phyloP scores from a whole-genome alignment of 2,329 filamentous ascomycete species.

The Periglandula ipomoeae region DNA sequence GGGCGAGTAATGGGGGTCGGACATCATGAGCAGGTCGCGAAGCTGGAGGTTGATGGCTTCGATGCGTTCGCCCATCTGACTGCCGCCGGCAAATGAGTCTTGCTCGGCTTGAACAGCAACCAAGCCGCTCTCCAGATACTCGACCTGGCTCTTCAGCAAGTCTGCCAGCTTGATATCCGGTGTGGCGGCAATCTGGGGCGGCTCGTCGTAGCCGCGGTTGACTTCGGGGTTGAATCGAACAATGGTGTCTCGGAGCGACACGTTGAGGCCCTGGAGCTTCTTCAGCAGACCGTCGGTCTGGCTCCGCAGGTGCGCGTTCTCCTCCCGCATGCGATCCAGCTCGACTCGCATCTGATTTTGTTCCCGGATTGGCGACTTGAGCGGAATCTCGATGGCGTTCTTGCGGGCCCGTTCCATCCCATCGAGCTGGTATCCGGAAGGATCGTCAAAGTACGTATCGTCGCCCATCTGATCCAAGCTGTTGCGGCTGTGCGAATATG shows the following conservation, averaged over 20 bases:
- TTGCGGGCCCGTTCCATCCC: conserved; percentile 42
- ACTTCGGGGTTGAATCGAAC: conserved; percentile 50
- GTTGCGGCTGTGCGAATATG: conserved; percentile 52
- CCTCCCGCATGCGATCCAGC: conserved; percentile 35
- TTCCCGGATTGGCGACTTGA: conserved; percentile 47
- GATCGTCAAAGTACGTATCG: conserved; percentile 65
- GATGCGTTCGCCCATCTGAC: conserved; percentile 43
- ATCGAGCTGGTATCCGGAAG: conserved; percentile 63
- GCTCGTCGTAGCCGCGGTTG: conserved; percentile 35
- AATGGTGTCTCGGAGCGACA: conserved; percentile 57
- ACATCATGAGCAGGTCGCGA: conserved; percentile 44
- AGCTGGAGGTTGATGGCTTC: conserved; percentile 56
- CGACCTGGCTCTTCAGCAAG: conserved; percentile 48
- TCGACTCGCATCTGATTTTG: conserved; percentile 43
- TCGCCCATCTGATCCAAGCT: conserved; percentile 46
- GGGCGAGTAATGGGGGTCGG: conserved; percentile 39
- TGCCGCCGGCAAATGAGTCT: conserved; percentile 24
- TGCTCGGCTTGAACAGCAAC: conserved; percentile 51
- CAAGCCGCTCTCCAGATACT: conserved; percentile 62
- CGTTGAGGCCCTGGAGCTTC: conserved; percentile 59
- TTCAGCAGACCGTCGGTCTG: conserved; percentile 27
- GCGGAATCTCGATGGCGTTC: conserved; percentile 46
- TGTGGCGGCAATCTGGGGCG: conserved; percentile 24
- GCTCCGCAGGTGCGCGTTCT: conserved; percentile 30
- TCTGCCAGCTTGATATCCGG: conserved; percentile 32